Evolutionary conservation across 1,284 basidiomycete species (phyloP).

Genomic region (Ustilago cynodontis): DNA sequence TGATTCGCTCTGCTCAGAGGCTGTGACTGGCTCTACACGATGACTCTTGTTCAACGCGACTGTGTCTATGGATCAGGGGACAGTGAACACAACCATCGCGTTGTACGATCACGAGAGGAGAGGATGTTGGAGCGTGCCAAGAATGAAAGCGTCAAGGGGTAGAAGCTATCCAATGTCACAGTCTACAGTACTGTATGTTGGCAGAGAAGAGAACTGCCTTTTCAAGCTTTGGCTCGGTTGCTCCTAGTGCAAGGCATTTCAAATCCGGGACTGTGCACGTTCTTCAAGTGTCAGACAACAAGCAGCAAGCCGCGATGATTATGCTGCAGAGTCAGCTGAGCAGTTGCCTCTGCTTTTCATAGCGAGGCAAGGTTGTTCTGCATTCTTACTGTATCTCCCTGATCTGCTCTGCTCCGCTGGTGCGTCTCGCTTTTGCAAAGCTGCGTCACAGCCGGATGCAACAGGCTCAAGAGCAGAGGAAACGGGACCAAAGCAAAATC

Average conservation of each 20-base stretch:
- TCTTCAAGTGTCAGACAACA: not conserved
- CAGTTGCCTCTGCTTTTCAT: not conserved
- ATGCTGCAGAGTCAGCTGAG: slow-evolving; percentile 12
- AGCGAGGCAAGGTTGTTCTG: not conserved
- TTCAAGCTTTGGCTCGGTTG: not conserved
- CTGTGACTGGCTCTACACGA: too few species aligned
- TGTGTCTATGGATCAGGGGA: too few species aligned
- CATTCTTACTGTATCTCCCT: not conserved
- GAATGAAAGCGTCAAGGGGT: not conserved
- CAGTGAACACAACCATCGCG: not conserved
- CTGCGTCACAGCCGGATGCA: not conserved
- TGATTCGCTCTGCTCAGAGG: too few species aligned
- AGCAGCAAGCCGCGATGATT: not conserved
- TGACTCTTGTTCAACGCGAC: too few species aligned
- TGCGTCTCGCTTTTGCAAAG: not conserved
- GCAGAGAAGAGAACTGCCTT: not conserved
- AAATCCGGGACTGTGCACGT: slow-evolving; percentile 3
- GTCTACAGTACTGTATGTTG: too few species aligned
- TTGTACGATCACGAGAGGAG: not conserved
- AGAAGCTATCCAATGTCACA: too few species aligned
- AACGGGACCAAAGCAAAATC: too few species aligned
- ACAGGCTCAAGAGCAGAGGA: too few species aligned
- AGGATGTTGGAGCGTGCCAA: slow-evolving; percentile 1
- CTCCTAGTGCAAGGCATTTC: not conserved
- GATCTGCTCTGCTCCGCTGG: too few species aligned